These are phyloP conservation scores for Mucor ambiguus DNA, from an alignment of 371 early-diverging fungal species.

Conservation along the genomic window DNA sequence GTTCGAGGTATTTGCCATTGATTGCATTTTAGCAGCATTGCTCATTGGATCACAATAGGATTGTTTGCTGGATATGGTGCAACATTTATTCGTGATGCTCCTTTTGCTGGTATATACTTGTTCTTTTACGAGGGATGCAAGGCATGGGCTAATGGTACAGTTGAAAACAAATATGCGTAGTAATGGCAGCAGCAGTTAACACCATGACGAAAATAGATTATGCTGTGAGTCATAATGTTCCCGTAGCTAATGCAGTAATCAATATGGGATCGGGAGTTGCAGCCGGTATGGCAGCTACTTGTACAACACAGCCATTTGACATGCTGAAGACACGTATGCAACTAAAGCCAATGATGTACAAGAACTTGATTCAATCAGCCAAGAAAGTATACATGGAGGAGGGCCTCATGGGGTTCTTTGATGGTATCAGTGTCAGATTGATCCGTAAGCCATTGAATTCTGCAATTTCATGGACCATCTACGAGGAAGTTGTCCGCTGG, in stretches of 20 bases:
- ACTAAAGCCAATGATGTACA: slow-evolving; percentile 76
- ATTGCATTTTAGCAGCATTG: not conserved
- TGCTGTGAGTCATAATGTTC: slow-evolving; percentile 14
- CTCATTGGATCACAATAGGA: slow-evolving; percentile 41
- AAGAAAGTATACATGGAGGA: slow-evolving; percentile 66
- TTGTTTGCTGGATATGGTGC: slow-evolving; percentile 91
- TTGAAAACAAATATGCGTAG: not conserved
- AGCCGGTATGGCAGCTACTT: slow-evolving; percentile 78
- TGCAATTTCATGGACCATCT: slow-evolving; percentile 93
- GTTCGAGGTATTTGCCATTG: slow-evolving; percentile 47
- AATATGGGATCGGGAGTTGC: slow-evolving; percentile 59
- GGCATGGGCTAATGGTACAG: slow-evolving; percentile 46
- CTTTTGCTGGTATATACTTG: slow-evolving; percentile 94
- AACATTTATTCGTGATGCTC: slow-evolving; percentile 93
- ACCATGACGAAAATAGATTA: slow-evolving; percentile 12
- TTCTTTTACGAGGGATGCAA: slow-evolving; percentile 88
- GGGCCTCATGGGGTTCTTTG: slow-evolving; percentile 78
- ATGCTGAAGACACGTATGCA: slow-evolving; percentile 94
- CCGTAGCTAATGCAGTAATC: slow-evolving; percentile 42
- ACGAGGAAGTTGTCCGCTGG: slow-evolving; percentile 79
- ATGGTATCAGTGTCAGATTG: slow-evolving; percentile 84
- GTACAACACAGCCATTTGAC: slow-evolving; percentile 93
- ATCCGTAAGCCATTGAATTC: slow-evolving; percentile 87
- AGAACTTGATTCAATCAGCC: slow-evolving; percentile 62
- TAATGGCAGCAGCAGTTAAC: not conserved